Conservation (phyloP, 1,139 yeast genomes). For the Geotrichum restrictum region DNA sequence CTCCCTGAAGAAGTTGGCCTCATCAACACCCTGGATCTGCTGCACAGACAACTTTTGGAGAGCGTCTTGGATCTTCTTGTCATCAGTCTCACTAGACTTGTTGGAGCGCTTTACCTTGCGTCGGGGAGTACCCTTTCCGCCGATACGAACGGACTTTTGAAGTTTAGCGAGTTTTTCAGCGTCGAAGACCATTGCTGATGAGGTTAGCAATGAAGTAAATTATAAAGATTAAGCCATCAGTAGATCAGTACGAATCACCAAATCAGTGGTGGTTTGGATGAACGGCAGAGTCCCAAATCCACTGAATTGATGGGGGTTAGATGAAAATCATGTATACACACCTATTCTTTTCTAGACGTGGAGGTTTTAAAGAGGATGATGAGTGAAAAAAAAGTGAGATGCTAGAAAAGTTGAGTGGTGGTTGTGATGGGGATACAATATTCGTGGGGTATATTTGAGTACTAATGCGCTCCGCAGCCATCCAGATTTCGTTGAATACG, state of each 20-base stretch:
- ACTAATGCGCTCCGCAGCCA: background rate
- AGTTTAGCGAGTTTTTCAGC: constrained; percentile 41
- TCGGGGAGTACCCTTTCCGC: constrained; percentile 50
- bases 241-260: no score
- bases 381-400: constrained; percentile 5
- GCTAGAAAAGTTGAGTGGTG: constrained; percentile 11
- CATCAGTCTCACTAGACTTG: constrained; percentile 66
- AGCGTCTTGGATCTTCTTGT: constrained; percentile 85
- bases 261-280: no score
- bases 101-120: constrained; percentile 78
- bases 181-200: constrained; percentile 31
- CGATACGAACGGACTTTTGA: constrained; percentile 43
- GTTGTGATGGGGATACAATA: background rate
- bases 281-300: no score
- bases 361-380: background rate
- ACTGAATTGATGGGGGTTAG: no score
- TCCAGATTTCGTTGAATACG: no score
- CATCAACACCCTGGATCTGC: constrained; percentile 85
- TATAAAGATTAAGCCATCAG: background rate
- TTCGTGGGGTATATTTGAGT: background rate
- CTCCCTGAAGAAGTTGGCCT: constrained; percentile 95
- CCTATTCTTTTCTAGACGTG: no score
- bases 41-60: constrained; percentile 87
- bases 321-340: no score
- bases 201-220: constrained; percentile 39